These are phyloP conservation scores for Tetragonia tetragonoides DNA, from an alignment of 148 eudicot genomes.

Conservation along the genomic window DNA sequence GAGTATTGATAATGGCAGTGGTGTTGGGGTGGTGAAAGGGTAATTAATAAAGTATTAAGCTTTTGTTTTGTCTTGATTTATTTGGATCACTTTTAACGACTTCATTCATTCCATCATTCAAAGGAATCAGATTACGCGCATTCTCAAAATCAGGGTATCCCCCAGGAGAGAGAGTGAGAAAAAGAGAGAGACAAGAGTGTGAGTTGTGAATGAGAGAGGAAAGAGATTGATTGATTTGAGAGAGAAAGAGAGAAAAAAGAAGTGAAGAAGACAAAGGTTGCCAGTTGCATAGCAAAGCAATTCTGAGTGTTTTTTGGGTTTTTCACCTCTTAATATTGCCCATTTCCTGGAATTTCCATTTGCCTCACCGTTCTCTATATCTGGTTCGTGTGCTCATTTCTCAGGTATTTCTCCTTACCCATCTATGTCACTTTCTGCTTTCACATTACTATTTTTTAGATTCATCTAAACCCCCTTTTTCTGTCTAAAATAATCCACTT, in stretches of 20 bases:
- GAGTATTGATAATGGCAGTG: conserved; percentile 18
- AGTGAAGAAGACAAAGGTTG: not conserved
- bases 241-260: not conserved
- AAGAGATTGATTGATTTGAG: not conserved
- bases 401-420: conserved; percentile 21
- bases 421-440: not conserved
- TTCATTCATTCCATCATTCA: not conserved
- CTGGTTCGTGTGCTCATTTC: conserved; percentile 7
- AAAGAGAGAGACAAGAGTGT: not conserved
- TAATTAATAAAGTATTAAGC: not conserved
- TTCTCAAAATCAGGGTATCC: not conserved
- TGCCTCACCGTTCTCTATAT: conserved; percentile 1
- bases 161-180: conserved; percentile 9
- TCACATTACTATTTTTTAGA: not conserved
- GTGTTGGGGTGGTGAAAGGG: not conserved
- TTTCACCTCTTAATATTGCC: not conserved
- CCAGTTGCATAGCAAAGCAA: conserved; percentile 17
- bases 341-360: not conserved
- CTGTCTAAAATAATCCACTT: not conserved
- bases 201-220: conserved; percentile 1
- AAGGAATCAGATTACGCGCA: not conserved
- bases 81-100: conserved; percentile 8
- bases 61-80: not conserved
- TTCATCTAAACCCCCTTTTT: not conserved
- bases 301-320: not conserved